Conservation (phyloP, 192 early-diverging fungal genomes). For the Rhizophlyctis rosea region DNA sequence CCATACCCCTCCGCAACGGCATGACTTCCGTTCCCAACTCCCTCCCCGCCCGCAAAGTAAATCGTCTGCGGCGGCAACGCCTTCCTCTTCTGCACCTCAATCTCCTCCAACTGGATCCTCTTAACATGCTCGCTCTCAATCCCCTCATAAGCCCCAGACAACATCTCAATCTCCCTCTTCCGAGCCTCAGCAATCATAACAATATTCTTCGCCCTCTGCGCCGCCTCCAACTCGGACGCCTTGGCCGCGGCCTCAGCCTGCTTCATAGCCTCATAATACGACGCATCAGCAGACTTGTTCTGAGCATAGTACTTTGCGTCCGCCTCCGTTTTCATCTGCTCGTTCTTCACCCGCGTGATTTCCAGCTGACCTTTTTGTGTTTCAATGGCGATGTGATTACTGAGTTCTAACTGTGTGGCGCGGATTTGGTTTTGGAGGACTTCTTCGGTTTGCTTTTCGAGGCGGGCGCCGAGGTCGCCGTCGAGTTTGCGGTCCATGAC, state of each 20-base stretch:
- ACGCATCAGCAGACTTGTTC: slow-evolving; percentile 31
- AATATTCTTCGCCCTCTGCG: slow-evolving; percentile 49
- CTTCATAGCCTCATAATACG: slow-evolving; percentile 37
- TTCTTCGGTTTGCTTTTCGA: slow-evolving; percentile 39
- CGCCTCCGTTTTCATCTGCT: slow-evolving; percentile 38
- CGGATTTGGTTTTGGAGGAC: slow-evolving; percentile 47
- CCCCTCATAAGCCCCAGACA: slow-evolving; percentile 32
- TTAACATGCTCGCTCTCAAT: slow-evolving; percentile 39
- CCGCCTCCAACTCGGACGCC: slow-evolving; percentile 32
- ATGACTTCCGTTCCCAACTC: too few species aligned
- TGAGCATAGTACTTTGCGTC: slow-evolving; percentile 38
- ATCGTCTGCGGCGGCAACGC: slow-evolving; percentile 41
- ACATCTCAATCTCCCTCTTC: slow-evolving; percentile 31
- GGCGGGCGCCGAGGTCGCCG: slow-evolving; percentile 41
- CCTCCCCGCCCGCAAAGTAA: slow-evolving; percentile 35
- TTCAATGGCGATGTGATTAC: slow-evolving; percentile 47
- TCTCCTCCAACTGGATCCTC: slow-evolving; percentile 36
- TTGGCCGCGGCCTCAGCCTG: slow-evolving; percentile 37
- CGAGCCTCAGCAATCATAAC: slow-evolving; percentile 41
- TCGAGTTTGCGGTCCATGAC: slow-evolving; percentile 45
- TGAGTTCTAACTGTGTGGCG: slow-evolving; percentile 43
- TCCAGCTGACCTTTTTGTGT: slow-evolving; percentile 38
- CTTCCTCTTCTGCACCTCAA: slow-evolving; percentile 47
- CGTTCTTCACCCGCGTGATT: slow-evolving; percentile 37
- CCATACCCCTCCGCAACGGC: too few species aligned